A percentile compares a stretch with the other conserved stretches of the same genome.
Evolutionary conservation across 1,284 basidiomycete genomes (phyloP).

Genomic region (Sporisorium exsertum): DNA sequence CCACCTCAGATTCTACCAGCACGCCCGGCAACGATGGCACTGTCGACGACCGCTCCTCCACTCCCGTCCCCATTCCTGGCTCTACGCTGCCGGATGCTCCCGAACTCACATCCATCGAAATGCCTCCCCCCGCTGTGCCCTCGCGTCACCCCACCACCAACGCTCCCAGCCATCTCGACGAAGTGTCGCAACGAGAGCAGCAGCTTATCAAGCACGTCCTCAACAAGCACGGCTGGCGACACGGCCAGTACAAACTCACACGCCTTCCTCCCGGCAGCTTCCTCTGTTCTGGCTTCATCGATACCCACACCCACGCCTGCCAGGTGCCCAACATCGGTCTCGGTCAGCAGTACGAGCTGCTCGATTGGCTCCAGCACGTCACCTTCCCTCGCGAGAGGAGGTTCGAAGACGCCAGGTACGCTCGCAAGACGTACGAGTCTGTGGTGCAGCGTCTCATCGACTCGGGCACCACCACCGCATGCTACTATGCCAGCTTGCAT

Average conservation of each 20-base stretch:
- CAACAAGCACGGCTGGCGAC: slow-evolving; percentile 55
- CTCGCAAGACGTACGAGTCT: slow-evolving; percentile 77
- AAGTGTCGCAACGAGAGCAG: slow-evolving; percentile 37
- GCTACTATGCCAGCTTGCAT: slow-evolving; percentile 90
- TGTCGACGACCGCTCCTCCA: slow-evolving; percentile 48
- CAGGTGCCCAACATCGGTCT: slow-evolving; percentile 77
- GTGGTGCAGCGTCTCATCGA: slow-evolving; percentile 83
- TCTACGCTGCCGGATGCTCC: slow-evolving; percentile 35
- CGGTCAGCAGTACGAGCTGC: slow-evolving; percentile 75
- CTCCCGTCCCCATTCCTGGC: slow-evolving; percentile 50
- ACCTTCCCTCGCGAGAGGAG: slow-evolving; percentile 91
- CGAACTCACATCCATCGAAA: slow-evolving; percentile 41
- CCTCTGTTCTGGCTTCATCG: slow-evolving; percentile 86
- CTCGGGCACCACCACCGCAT: slow-evolving; percentile 82
- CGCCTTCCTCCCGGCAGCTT: slow-evolving; percentile 79
- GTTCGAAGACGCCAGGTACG: slow-evolving; percentile 81
- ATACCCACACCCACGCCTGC: slow-evolving; percentile 79
- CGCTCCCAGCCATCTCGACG: slow-evolving; percentile 12
- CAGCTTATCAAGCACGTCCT: slow-evolving; percentile 42
- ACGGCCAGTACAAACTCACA: slow-evolving; percentile 71
- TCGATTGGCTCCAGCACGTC: slow-evolving; percentile 87
- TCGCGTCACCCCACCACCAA: slow-evolving; percentile 17
- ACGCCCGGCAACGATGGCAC: slow-evolving; percentile 8
- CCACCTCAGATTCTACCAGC: slow-evolving; percentile 30
- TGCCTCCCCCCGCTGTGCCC: slow-evolving; percentile 45